phyloP scores from a whole-genome alignment of 192 early-diverging fungal species.

The Entophlyctis helioformis region DNA sequence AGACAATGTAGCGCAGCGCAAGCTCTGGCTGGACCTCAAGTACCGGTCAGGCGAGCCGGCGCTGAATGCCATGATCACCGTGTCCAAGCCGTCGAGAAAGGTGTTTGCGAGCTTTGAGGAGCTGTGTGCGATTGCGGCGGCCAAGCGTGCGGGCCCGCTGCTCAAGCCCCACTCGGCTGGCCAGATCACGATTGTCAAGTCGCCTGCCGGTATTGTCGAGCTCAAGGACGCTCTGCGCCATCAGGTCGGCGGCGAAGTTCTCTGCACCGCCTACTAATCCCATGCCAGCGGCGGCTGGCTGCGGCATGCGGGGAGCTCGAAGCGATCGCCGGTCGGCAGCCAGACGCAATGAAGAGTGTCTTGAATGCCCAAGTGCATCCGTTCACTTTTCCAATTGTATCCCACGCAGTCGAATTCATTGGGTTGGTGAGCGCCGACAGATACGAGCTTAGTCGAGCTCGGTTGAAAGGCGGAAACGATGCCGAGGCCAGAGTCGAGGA shows the following conservation, averaged over 20 bases:
- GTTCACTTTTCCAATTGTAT: too few species aligned
- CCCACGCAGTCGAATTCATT: too few species aligned
- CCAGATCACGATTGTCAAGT: slow-evolving; percentile 83
- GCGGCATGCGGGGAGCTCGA: too few species aligned
- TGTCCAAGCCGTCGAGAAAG: slow-evolving; percentile 79
- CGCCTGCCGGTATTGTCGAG: slow-evolving; percentile 77
- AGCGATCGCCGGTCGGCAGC: too few species aligned
- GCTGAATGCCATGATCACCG: slow-evolving; percentile 57
- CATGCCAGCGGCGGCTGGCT: too few species aligned
- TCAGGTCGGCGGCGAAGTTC: slow-evolving; percentile 76
- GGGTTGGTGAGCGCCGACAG: too few species aligned
- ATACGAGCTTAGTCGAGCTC: too few species aligned
- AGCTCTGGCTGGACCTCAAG: slow-evolving; percentile 91
- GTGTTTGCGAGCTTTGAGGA: slow-evolving; percentile 73
- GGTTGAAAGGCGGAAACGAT: too few species aligned
- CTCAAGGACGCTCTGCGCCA: slow-evolving; percentile 78
- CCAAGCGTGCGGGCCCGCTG: slow-evolving; percentile 55
- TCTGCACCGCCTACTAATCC: slow-evolving; percentile 48
- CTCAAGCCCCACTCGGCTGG: slow-evolving; percentile 76
- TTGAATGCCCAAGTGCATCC: too few species aligned
- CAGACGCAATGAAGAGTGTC: too few species aligned
- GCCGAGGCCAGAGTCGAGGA: too few species aligned
- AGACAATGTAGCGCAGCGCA: slow-evolving; percentile 68
- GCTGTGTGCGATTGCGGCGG: slow-evolving; percentile 55
- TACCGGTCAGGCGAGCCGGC: slow-evolving; percentile 74